Conservation (phyloP, 1,284 basidiomycete species). For the Athelia psychrophila region DNA sequence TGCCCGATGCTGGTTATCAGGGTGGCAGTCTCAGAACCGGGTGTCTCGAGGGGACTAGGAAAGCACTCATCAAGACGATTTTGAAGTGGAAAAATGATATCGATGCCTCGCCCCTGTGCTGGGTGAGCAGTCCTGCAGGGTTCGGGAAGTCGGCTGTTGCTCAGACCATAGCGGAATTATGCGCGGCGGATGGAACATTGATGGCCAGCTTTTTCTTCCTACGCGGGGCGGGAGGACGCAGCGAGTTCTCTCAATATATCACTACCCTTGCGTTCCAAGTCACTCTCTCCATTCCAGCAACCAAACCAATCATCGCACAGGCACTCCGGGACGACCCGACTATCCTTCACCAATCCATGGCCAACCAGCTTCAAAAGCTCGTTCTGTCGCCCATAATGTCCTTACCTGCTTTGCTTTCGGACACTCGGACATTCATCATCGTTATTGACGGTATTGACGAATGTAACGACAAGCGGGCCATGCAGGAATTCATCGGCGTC, state of each 20-base stretch:
- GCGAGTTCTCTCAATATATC: not conserved
- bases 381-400: not conserved
- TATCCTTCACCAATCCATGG: not conserved
- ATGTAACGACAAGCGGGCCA: not conserved
- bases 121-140: not conserved
- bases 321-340: not conserved
- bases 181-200: not conserved
- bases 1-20: no score
- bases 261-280: not conserved
- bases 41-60: not conserved
- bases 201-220: not conserved
- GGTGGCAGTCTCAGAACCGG: no score
- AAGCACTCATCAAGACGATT: not conserved
- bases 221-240: not conserved
- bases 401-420: not conserved
- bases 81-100: not conserved
- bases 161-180: not conserved
- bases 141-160: not conserved
- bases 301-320: not conserved
- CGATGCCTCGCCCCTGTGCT: not conserved
- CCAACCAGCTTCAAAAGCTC: not conserved
- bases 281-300: not conserved
- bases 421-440: not conserved
- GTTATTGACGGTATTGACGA: not conserved
- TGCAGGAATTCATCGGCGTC: not conserved